phyloP scores from a whole-genome alignment of 108 stramenopile genomes.

The Pseudonitzschia delicatissima region DNA sequence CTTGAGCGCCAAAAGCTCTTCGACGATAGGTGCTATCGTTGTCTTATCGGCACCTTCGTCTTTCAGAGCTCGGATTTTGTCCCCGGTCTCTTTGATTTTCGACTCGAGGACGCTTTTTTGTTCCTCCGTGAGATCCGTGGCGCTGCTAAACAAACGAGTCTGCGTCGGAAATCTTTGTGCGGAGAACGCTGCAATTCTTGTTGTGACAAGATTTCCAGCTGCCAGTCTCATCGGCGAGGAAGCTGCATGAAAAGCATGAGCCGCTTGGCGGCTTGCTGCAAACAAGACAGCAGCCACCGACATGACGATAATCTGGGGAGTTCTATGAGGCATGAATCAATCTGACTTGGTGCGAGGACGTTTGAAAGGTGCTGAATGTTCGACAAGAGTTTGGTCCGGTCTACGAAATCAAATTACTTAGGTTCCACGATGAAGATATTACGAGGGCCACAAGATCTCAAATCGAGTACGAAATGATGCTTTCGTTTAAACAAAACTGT shows the following conservation, averaged over 20 bases:
- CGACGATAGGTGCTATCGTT: constrained; percentile 58
- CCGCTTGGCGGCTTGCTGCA: constrained; percentile 5
- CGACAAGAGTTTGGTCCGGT: too few relatives aligned
- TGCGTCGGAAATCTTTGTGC: neutral
- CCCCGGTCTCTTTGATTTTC: constrained; percentile 71
- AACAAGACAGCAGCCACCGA: constrained; percentile 8
- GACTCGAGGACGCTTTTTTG: constrained; percentile 57
- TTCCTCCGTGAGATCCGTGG: constrained; percentile 32
- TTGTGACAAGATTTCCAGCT: neutral
- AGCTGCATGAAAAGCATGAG: constrained; percentile 12
- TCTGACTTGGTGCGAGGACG: too few relatives aligned
- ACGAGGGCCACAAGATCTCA: too few relatives aligned
- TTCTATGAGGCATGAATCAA: constrained; percentile 1
- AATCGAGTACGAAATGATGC: too few relatives aligned
- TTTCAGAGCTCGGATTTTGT: constrained; percentile 73
- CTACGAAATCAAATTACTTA: too few relatives aligned
- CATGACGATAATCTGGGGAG: neutral
- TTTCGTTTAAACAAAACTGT: too few relatives aligned
- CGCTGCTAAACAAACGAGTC: constrained; percentile 23
- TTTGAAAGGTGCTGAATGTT: too few relatives aligned
- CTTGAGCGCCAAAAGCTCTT: constrained; percentile 71
- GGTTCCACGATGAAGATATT: too few relatives aligned
- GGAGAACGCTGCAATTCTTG: neutral
- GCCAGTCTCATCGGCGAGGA: neutral
- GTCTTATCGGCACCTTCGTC: constrained; percentile 67